phyloP scores from a whole-genome alignment of 2,329 filamentous ascomycete species.

The Sclerotinia glacialis region DNA sequence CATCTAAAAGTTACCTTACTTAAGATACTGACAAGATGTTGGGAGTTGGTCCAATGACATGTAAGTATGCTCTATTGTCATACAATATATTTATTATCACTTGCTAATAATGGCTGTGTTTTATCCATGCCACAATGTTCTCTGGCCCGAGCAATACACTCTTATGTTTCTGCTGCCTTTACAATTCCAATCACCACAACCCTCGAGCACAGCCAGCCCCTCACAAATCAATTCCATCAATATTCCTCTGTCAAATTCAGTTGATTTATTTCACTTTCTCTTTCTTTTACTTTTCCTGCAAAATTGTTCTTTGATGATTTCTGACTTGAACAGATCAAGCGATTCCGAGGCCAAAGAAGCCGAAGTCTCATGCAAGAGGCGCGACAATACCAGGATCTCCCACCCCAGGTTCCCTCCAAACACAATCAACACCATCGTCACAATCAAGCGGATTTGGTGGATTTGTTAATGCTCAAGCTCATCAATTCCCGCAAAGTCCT shows the following conservation, averaged over 20 bases:
- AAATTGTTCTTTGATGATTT: background rate
- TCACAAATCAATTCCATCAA: background rate
- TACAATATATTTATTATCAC: background rate
- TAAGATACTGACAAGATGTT: constrained; percentile 8
- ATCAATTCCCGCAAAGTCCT: background rate
- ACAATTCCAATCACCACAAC: background rate
- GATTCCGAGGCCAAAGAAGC: constrained; percentile 1
- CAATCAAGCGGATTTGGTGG: background rate
- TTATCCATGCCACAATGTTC: constrained; percentile 8
- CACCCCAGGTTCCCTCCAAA: background rate
- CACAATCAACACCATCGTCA: background rate
- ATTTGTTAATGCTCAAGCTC: background rate
- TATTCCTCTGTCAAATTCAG: background rate
- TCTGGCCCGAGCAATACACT: background rate
- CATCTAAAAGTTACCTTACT: background rate
- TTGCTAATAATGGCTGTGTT: constrained; percentile 17
- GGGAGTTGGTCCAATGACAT: constrained; percentile 16
- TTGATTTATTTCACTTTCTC: background rate
- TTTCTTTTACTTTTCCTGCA: background rate
- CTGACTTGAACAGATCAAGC: constrained; percentile 23
- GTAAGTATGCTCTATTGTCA: constrained; percentile 4
- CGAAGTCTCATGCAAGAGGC: constrained; percentile 13
- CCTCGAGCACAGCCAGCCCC: background rate
- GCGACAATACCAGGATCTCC: constrained; percentile 14
- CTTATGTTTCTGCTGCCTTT: background rate